Percentiles rank a stretch among this genome's conserved stretches.
These are phyloP conservation scores for Discostella stelligera DNA, from an alignment of 352 stramenopile genomes.

Conservation along the genomic window DNA sequence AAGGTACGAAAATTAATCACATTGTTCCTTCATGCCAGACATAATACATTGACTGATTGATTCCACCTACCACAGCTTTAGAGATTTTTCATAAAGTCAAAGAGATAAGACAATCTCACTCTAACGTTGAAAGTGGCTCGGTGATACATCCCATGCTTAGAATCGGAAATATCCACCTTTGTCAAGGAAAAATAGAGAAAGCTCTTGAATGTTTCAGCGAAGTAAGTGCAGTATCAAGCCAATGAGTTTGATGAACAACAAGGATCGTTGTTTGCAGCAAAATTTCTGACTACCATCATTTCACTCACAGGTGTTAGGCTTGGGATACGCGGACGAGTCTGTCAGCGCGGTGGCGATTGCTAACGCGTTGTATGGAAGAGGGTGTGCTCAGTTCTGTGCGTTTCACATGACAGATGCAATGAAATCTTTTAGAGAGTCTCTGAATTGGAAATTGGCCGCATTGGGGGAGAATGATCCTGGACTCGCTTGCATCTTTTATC, in stretches of 20 bases:
- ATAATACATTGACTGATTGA: not conserved
- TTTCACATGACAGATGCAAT: conserved; percentile 58
- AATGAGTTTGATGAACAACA: not conserved
- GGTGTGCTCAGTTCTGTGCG: conserved; percentile 56
- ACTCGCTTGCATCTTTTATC: conserved; percentile 63
- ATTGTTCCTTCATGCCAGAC: not conserved
- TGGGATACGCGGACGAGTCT: conserved; percentile 52
- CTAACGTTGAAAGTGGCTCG: conserved; percentile 40
- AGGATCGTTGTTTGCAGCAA: not conserved
- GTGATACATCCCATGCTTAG: conserved; percentile 56
- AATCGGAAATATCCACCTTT: conserved; percentile 60
- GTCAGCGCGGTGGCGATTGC: conserved; percentile 53
- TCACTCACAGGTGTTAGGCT: conserved; percentile 45
- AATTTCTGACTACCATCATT: not conserved
- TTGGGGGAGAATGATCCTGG: conserved; percentile 54
- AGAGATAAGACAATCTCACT: conserved; percentile 37
- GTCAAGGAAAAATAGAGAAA: conserved; percentile 48
- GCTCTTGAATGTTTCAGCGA: conserved; percentile 56
- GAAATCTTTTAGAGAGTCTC: conserved; percentile 63
- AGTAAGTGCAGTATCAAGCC: conserved; percentile 15
- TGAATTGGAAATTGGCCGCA: conserved; percentile 62
- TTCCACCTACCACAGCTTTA: conserved; percentile 28
- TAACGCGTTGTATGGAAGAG: conserved; percentile 63
- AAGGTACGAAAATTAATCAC: conserved; percentile 29
- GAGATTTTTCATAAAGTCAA: conserved; percentile 58